Evolutionary conservation across 352 stramenopile species (phyloP), one percentile per base, ranked within the genome.

Genomic region (Pythium pectinolyticum): DNA sequence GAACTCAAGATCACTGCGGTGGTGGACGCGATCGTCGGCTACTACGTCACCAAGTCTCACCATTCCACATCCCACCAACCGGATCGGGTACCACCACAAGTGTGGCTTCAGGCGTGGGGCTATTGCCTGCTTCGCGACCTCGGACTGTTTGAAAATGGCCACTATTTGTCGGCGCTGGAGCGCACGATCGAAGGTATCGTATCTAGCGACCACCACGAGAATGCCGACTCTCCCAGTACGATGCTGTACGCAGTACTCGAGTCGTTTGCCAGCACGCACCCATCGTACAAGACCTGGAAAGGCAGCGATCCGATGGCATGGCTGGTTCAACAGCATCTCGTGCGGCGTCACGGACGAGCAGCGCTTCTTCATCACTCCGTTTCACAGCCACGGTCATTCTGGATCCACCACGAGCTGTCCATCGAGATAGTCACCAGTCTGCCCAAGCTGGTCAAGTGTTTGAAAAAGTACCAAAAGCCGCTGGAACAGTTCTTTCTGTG

Each of bases 121-220:
- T 58, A 89, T 75, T 61, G 52, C 50, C 72, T 89, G 63, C 48
- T 77, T 45, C 74, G 79, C 2, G 82, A 86, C 58, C 69, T 90
- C 32, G 65, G 63, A 15, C 39, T 90, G 24, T 75, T 90, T 47
- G 65, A 74, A 49, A 88, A 86, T 43, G 74, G 75, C 17, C 82
- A 78, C 47, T 90, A 82, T 56, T 59, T 87, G 19, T 58, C 55
- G 3, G 75, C 82, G 24, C 58, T 89, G 31, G 67, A 78, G 25
- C 58, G 67, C 45, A 50, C 76, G 19, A 75, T 80, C 52, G 25
- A 75, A 1, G 55, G 57, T 1, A n/a, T 27, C 39, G 15, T 55
- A 55, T 27, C 43, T 50, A 17, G 57, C 62, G 2, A 41, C 47
- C 8, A 63, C 35, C 17, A 63, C 31, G 28, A 47, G 52, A 43